A percentile compares a stretch with the other conserved stretches of the same genome.
Conservation (phyloP, 2,329 filamentous ascomycete genomes). For the Aspergillus hiratsukae region DNA sequence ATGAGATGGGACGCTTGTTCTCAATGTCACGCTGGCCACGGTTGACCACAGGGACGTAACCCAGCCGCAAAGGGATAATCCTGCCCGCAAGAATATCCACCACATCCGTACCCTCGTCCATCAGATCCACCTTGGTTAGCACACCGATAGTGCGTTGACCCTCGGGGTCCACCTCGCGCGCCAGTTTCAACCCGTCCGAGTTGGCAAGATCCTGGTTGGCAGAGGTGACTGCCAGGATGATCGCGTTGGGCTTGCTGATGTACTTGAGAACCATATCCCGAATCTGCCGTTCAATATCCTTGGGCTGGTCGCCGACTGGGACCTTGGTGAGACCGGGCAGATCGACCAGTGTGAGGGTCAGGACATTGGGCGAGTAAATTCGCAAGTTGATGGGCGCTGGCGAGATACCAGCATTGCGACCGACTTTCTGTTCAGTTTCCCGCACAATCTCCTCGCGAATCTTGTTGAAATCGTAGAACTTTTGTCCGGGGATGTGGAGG, state of each 20-base stretch:
- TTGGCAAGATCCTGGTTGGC: conserved; percentile 98
- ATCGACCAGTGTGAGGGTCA: conserved; percentile 94
- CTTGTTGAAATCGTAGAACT: conserved; percentile 97
- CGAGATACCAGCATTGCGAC: conserved; percentile 93
- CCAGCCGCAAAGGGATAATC: conserved; percentile 89
- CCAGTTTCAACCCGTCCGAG: conserved; percentile 94
- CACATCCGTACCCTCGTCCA: conserved; percentile 98
- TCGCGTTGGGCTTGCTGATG: conserved; percentile 96
- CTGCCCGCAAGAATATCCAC: conserved; percentile 97
- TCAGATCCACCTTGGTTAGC: conserved; percentile 95
- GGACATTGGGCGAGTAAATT: conserved; percentile 97
- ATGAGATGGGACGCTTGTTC: conserved; percentile 91
- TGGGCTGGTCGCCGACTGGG: conserved; percentile 90
- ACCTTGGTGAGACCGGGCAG: conserved; percentile 95
- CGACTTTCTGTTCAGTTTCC: conserved; percentile 95
- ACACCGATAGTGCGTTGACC: conserved; percentile 98
- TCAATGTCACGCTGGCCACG: conserved; percentile 97
- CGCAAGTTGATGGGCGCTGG: conserved; percentile 94
- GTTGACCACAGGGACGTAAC: conserved; percentile 97
- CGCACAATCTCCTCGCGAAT: conserved; percentile 96
- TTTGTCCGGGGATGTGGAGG: conserved; percentile 92
- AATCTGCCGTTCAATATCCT: conserved; percentile 95
- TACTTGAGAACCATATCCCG: conserved; percentile 98
- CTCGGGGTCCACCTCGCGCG: conserved; percentile 93
- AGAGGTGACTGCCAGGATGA: conserved; percentile 92